Evolutionary conservation across 2,329 filamentous ascomycete species (phyloP).

Genomic region (Fusarium nanum): DNA sequence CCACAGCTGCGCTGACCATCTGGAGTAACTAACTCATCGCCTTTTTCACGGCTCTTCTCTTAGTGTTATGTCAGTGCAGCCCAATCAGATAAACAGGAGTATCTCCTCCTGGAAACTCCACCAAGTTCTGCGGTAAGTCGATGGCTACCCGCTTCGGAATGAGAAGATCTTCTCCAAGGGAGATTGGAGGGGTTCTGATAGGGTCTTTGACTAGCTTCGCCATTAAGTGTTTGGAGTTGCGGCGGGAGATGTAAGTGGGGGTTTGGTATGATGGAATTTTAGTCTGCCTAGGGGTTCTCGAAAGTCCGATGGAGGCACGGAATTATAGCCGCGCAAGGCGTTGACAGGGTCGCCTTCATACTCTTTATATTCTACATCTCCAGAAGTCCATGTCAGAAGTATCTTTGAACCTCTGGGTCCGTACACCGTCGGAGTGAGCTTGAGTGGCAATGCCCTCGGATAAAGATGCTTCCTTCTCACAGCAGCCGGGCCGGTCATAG

Average conservation of each 20-base stretch:
- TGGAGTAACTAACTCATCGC: background rate
- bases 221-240: background rate
- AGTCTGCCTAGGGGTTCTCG: background rate
- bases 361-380: background rate
- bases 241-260: too few species aligned
- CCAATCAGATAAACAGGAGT: background rate
- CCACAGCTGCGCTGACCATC: background rate
- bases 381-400: background rate
- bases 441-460: background rate
- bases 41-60: background rate
- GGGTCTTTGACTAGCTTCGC: background rate
- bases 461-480: background rate
- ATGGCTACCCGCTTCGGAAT: background rate
- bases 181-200: background rate
- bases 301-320: background rate
- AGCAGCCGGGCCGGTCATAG: background rate
- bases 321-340: background rate
- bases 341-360: too few species aligned
- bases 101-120: background rate
- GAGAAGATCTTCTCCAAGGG: background rate
- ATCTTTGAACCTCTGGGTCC: background rate
- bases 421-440: background rate
- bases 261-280: background rate
- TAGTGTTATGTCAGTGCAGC: background rate
- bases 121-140: background rate